Conservation (phyloP, 768 basidiomycete species). For the Naganishia vishniacii region DNA sequence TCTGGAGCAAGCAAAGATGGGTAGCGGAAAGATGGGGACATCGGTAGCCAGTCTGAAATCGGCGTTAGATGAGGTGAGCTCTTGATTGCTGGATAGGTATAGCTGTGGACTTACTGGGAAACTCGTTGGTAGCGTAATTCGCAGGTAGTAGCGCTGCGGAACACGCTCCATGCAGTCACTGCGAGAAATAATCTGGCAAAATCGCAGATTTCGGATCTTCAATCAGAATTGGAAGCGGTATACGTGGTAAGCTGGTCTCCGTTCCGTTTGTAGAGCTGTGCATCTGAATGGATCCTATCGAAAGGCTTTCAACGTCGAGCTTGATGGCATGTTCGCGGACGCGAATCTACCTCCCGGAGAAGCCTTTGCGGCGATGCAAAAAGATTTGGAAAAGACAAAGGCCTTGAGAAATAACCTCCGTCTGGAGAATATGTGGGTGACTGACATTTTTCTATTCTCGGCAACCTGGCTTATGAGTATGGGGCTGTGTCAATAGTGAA, state of each 20-base stretch:
- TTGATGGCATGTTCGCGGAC: conserved; percentile 85
- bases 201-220: conserved; percentile 67
- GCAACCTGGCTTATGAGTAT: conserved; percentile 23
- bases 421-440: conserved; percentile 72
- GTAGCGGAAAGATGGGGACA: neutral
- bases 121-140: neutral
- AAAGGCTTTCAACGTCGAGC: conserved; percentile 91
- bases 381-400: conserved; percentile 69
- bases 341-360: conserved; percentile 73
- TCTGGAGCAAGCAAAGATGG: conserved; percentile 18
- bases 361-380: conserved; percentile 71
- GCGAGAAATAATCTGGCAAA: conserved; percentile 75
- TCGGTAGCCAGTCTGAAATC: neutral
- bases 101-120: neutral
- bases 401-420: conserved; percentile 66
- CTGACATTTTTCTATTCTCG: too few species aligned
- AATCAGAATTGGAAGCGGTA: conserved; percentile 84
- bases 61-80: conserved; percentile 2
- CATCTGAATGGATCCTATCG: conserved; percentile 7
- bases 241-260: conserved; percentile 63
- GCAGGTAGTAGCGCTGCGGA: neutral
- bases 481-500: conserved; percentile 51
- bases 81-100: neutral
- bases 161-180: conserved; percentile 42
- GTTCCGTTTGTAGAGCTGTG: neutral